Percentiles rank a stretch among this genome's conserved stretches.
Conservation (phyloP, 1,284 basidiomycete genomes). For the Sanguinoderma infundibulare region DNA sequence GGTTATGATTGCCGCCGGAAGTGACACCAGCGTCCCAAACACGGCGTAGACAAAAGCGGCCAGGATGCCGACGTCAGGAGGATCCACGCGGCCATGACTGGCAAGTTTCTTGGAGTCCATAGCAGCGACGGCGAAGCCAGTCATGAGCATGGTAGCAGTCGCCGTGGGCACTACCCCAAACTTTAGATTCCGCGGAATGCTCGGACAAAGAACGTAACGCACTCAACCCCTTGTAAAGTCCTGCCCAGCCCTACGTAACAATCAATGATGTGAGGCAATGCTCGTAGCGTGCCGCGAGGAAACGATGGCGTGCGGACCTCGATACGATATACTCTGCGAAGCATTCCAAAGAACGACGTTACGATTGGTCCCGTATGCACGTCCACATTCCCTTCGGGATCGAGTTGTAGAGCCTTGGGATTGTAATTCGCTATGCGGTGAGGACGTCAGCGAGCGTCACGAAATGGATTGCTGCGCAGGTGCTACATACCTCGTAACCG, state of each 20-base stretch:
- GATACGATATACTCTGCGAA: slow-evolving; percentile 73
- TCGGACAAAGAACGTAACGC: slow-evolving; percentile 35
- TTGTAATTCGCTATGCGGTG: slow-evolving; percentile 67
- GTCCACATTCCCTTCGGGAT: slow-evolving; percentile 75
- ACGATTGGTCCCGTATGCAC: slow-evolving; percentile 77
- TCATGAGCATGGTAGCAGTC: slow-evolving; percentile 62
- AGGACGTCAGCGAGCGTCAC: slow-evolving; percentile 2
- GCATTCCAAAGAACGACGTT: slow-evolving; percentile 68
- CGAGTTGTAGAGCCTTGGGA: slow-evolving; percentile 82
- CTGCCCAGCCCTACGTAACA: slow-evolving; percentile 64
- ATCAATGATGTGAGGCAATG: neutral
- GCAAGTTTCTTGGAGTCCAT: slow-evolving; percentile 57
- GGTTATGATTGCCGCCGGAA: slow-evolving; percentile 82
- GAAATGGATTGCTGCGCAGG: neutral
- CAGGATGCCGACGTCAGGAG: slow-evolving; percentile 71
- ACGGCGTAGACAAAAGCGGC: slow-evolving; percentile 66
- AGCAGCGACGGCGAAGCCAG: slow-evolving; percentile 58
- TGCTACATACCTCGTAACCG: slow-evolving; percentile 52
- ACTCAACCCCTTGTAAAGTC: slow-evolving; percentile 88
- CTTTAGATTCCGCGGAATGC: neutral
- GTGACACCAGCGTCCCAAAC: slow-evolving; percentile 73
- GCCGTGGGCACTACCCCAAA: slow-evolving; percentile 67
- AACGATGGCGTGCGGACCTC: slow-evolving; percentile 54
- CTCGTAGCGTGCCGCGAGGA: neutral
- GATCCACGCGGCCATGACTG: slow-evolving; percentile 67